phyloP scores from a whole-genome alignment of 306 rosid genomes.

The Sesbania bispinosa region DNA sequence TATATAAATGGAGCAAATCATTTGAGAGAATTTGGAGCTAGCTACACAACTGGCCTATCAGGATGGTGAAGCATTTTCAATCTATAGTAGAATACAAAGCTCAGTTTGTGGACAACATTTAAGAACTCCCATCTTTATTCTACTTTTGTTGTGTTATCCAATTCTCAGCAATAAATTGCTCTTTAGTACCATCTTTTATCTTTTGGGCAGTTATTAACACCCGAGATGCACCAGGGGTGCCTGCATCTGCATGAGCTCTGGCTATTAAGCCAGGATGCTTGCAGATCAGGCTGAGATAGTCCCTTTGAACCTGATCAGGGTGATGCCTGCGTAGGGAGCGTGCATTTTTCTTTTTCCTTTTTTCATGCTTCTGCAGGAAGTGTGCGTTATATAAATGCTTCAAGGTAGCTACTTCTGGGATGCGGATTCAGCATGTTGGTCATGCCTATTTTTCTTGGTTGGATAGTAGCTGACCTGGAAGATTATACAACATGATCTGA shows the following conservation, averaged over 20 bases:
- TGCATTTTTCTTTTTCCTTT: constrained; percentile 56
- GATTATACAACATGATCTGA: neutral
- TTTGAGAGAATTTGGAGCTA: constrained; percentile 37
- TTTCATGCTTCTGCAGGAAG: constrained; percentile 66
- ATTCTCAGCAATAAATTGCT: constrained; percentile 42
- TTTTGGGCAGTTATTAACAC: constrained; percentile 45
- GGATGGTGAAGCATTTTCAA: constrained; percentile 33
- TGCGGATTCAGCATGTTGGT: constrained; percentile 36
- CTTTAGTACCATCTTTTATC: neutral
- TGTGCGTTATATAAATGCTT: constrained; percentile 29
- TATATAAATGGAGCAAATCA: constrained; percentile 28
- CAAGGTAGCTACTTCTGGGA: too few relatives aligned
- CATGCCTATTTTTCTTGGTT: constrained; percentile 17
- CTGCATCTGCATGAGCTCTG: constrained; percentile 60
- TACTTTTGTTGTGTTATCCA: constrained; percentile 30
- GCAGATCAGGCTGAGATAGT: constrained; percentile 97
- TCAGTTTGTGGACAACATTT: constrained; percentile 44
- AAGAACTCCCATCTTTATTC: constrained; percentile 28
- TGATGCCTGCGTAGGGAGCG: constrained; percentile 99
- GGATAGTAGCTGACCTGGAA: constrained; percentile 30
- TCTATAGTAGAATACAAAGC: constrained; percentile 40
- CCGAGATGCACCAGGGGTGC: constrained; percentile 99
- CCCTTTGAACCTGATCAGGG: constrained; percentile 99
- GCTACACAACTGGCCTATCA: constrained; percentile 27
- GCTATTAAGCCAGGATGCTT: constrained; percentile 40